Conservation (phyloP, 805 yeast species). For the Ogataea pilisensis region DNA sequence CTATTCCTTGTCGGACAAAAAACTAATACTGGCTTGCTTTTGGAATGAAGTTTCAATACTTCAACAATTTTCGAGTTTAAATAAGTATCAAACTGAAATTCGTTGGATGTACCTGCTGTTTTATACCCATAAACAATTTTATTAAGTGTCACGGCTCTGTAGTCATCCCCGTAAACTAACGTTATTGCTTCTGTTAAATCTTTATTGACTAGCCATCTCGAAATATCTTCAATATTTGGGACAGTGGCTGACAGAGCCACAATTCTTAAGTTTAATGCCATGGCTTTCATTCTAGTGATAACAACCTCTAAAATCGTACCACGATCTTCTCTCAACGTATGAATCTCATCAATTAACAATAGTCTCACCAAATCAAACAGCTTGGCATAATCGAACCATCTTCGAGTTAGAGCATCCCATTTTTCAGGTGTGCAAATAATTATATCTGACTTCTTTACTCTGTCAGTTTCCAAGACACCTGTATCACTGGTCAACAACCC, state of each 20-base stretch:
- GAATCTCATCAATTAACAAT: slow-evolving; percentile 46
- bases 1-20: slow-evolving; percentile 54
- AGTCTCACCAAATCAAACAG: slow-evolving; percentile 27
- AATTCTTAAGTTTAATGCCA: slow-evolving; percentile 35
- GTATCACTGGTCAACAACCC: slow-evolving; percentile 57
- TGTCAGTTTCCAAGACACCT: slow-evolving; percentile 38
- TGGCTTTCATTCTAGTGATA: slow-evolving; percentile 42
- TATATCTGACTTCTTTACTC: slow-evolving; percentile 44
- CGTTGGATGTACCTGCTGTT: slow-evolving; percentile 34
- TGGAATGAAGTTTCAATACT: slow-evolving; percentile 35
- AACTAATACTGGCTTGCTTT: slow-evolving; percentile 41
- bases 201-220: slow-evolving; percentile 36
- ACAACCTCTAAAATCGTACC: slow-evolving; percentile 49
- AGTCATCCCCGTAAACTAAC: slow-evolving; percentile 43
- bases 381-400: slow-evolving; percentile 1
- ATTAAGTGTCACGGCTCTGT: slow-evolving; percentile 40
- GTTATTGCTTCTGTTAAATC: slow-evolving; percentile 30
- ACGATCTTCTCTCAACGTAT: slow-evolving; percentile 40
- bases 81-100: slow-evolving; percentile 43
- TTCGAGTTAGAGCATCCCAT: slow-evolving; percentile 4
- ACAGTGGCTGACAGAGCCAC: slow-evolving; percentile 51
- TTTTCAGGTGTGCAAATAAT: slow-evolving; percentile 58
- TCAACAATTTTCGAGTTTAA: slow-evolving; percentile 40
- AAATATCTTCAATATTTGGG: slow-evolving; percentile 46
- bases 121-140: slow-evolving; percentile 42